Conservation (phyloP, 768 basidiomycete genomes). For the Russula ochroleuca region DNA sequence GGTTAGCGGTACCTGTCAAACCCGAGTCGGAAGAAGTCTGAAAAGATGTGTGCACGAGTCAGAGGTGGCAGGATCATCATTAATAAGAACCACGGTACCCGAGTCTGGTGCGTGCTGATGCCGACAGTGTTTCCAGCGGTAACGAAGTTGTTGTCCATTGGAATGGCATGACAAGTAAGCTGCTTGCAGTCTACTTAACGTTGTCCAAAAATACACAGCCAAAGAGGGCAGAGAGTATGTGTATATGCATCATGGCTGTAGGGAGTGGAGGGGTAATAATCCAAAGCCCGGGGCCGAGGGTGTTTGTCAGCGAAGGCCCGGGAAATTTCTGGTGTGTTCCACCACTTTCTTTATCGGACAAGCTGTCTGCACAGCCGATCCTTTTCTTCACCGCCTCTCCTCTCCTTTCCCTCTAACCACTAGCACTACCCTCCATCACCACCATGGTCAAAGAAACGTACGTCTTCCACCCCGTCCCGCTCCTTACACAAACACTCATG, state of each 20-base stretch:
- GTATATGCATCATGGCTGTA: not conserved
- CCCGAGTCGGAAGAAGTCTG: not conserved
- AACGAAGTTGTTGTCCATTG: not conserved
- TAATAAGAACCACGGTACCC: not conserved
- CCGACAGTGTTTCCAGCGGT: not conserved
- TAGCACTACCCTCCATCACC: conserved; percentile 16
- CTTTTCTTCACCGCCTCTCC: conserved; percentile 16
- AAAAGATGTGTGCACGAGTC: not conserved
- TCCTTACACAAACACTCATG: conserved; percentile 11
- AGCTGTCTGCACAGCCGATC: conserved; percentile 12
- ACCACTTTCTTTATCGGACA: conserved; percentile 35
- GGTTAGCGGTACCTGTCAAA: not conserved
- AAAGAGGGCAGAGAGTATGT: not conserved
- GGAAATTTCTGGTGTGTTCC: conserved; percentile 40
- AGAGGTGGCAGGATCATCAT: not conserved
- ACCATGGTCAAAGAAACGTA: conserved; percentile 72
- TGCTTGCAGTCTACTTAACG: not conserved
- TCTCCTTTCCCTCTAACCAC: conserved; percentile 22
- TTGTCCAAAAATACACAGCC: not conserved
- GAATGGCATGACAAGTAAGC: not conserved
- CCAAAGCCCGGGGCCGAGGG: not conserved
- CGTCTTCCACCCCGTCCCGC: conserved; percentile 29
- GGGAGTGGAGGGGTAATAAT: not conserved
- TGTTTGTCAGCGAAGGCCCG: conserved; percentile 24
- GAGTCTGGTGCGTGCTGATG: not conserved